Evolutionary conservation across 208 protist genomes (phyloP).

Genomic region (Sergeia podlipaevii): DNA sequence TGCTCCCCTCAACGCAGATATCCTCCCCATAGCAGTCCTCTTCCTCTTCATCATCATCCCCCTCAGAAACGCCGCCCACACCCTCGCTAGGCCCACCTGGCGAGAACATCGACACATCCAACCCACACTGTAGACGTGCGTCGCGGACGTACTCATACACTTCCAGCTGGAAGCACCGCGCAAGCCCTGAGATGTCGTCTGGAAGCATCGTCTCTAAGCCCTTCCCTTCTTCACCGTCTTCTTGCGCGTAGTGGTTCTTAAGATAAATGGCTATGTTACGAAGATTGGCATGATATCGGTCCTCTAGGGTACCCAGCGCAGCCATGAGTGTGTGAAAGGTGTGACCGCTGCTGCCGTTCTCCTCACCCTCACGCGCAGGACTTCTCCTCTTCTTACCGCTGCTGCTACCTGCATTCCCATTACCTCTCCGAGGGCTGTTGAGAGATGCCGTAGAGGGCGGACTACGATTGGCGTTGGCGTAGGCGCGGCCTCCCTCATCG

Average conservation of each 20-base stretch:
- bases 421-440: no score
- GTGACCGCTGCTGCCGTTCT: no score
- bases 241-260: constrained; percentile 68
- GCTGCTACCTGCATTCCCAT: no score
- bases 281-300: constrained; percentile 36
- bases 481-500: no score
- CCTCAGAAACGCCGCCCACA: not conserved
- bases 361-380: no score
- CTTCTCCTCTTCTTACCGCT: no score
- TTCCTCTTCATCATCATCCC: constrained; percentile 2
- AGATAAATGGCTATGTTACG: constrained; percentile 48
- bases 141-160: constrained; percentile 53
- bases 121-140: constrained; percentile 20
- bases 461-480: no score
- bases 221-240: constrained; percentile 30
- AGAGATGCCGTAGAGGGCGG: no score
- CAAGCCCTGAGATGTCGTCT: constrained; percentile 58
- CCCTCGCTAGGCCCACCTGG: constrained; percentile 31
- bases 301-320: not conserved
- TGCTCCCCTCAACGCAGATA: no score
- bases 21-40: not conserved
- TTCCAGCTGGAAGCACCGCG: constrained; percentile 78
- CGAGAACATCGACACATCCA: constrained; percentile 45
- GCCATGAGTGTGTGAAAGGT: no score
- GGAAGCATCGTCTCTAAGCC: constrained; percentile 69